Base-by-base conservation (phyloP, 441 rosid genomes). In the Francoa sonchifolia region DNA sequence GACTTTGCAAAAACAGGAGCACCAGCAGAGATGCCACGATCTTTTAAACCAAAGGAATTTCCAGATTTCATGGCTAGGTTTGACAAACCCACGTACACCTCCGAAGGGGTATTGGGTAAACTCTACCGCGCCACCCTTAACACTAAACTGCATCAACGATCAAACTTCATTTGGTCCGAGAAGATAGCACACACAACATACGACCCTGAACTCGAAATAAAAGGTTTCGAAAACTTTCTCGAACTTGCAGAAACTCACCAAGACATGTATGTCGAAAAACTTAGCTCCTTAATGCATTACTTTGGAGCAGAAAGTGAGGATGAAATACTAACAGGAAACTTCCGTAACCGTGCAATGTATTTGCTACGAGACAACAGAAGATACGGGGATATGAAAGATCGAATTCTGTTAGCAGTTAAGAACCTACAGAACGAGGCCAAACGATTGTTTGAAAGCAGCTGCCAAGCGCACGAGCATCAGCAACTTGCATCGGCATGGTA, bases 1-100 rank as follows among this genome's bases (percentile, higher is more conserved):
- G 97, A 89, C 65, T 89, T 85, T 63, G 94, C 94, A 0, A 89
- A 89, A 65, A 85, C 86, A 0, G 95, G 97, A 23, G 92, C 86
- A 6, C 92, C 95, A 1, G 95, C 94, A 18, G 89, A 82, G 75
- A 84, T 82, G 98, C 92, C 94, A 2, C 55, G 41, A 53, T 48
- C 48, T 28, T 66, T 85, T 55, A 89, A 76, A 62, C 98, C 96
- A 1, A 79, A 44, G 56, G 83, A 73, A 37, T 89, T 71, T 59
- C 96, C 96, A 6, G 98, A 89, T 65, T 85, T 89, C 71, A 69
- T 89, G 76, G 92, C 76, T 67, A 73, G 98, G 27, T 36, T 19
- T 8, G 82, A 69, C 39, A 82, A 73, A 46, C 59, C 71, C 40
- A 67, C 26, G 48, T 89, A 89, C 66, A 49, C 49, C 25, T 89